phyloP scores from a whole-genome alignment of 1,139 yeast species.

The Yarrowia galli region DNA sequence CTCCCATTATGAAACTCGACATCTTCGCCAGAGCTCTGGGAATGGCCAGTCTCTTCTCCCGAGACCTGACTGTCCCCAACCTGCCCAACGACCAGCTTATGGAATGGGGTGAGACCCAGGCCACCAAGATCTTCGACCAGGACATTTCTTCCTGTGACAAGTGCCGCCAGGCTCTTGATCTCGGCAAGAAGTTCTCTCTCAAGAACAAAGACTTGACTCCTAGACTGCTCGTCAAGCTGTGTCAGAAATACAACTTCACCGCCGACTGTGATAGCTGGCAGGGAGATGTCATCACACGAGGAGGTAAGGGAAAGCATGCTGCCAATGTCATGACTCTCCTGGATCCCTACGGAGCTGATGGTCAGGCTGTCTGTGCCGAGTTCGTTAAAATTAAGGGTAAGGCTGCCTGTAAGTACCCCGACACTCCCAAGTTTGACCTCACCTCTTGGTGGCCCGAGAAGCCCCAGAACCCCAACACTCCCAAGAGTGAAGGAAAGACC shows the following conservation, averaged over 20 bases:
- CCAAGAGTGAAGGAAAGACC: constrained; percentile 52
- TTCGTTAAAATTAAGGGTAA: constrained; percentile 55
- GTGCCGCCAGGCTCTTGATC: constrained; percentile 3
- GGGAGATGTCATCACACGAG: constrained; percentile 56
- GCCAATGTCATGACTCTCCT: constrained; percentile 54
- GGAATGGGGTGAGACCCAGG: constrained; percentile 12
- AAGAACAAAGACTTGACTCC: constrained; percentile 52
- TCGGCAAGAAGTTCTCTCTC: constrained; percentile 12
- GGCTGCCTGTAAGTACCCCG: constrained; percentile 4
- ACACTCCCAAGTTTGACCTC: constrained; percentile 52
- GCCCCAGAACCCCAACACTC: constrained; percentile 48
- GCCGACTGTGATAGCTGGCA: constrained; percentile 44
- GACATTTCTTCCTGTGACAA: background rate
- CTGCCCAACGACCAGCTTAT: constrained; percentile 16
- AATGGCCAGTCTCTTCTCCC: constrained; percentile 13
- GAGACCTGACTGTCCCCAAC: constrained; percentile 12
- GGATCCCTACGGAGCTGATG: constrained; percentile 54
- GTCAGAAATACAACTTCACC: constrained; percentile 49
- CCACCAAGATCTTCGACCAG: constrained; percentile 4
- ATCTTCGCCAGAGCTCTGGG: constrained; percentile 8
- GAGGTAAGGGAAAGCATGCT: constrained; percentile 14
- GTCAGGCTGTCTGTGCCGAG: constrained; percentile 58
- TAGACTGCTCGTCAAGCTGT: constrained; percentile 55
- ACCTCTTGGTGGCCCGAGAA: constrained; percentile 55
- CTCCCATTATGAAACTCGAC: constrained; percentile 8